phyloP scores from a whole-genome alignment of 179 eudicot species.

The Sideroxylon spinosum region DNA sequence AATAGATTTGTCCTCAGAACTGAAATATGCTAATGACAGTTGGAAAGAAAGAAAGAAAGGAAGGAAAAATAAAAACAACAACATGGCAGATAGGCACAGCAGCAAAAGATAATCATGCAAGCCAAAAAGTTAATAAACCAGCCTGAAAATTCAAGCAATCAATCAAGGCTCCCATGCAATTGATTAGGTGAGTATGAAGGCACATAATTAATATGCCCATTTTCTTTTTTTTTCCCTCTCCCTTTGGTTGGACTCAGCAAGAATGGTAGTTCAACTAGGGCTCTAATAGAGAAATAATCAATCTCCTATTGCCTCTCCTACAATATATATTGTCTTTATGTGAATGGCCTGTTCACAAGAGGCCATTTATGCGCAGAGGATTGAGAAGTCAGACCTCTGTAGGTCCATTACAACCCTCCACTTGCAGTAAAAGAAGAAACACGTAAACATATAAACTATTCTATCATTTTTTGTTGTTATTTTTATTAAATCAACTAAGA shows the following conservation, averaged over 20 bases:
- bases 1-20: conserved; percentile 39
- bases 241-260: neutral
- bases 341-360: too few species aligned
- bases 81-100: neutral
- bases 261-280: conserved; percentile 4
- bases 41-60: neutral
- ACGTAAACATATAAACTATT: too few species aligned
- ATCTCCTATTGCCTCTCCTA: too few species aligned
- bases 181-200: conserved; percentile 8
- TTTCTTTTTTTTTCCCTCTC: neutral
- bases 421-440: neutral
- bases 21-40: conserved; percentile 8
- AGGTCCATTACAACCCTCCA: neutral
- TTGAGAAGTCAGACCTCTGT: too few species aligned
- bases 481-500: too few species aligned
- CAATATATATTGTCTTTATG: too few species aligned
- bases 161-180: neutral
- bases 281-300: neutral
- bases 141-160: neutral
- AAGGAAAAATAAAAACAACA: neutral
- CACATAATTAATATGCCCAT: neutral
- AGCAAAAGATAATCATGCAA: conserved; percentile 2
- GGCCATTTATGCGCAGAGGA: too few species aligned
- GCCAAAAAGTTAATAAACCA: neutral
- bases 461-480: too few species aligned